phyloP scores from a whole-genome alignment of 495 filamentous ascomycete species.

The Aspergillus hancockii region DNA sequence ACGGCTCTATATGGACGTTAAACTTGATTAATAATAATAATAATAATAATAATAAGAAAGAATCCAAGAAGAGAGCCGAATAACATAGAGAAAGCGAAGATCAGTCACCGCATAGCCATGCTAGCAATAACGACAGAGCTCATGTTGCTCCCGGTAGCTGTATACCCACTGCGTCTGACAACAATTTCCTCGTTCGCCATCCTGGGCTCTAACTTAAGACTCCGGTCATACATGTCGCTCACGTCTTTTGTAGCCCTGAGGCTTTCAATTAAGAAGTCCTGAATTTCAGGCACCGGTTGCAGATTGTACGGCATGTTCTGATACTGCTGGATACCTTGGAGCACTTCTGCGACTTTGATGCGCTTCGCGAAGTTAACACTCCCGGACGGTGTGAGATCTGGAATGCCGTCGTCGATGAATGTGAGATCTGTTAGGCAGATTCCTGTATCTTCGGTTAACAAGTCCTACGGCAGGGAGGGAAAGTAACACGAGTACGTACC shows the following conservation, averaged over 20 bases:
- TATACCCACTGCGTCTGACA: constrained; percentile 35
- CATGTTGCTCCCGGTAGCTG: constrained; percentile 48
- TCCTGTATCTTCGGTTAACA: constrained; percentile 46
- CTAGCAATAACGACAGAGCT: constrained; percentile 30
- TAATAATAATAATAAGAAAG: background rate
- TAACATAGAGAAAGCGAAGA: background rate
- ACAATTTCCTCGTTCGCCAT: constrained; percentile 79
- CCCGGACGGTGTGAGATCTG: constrained; percentile 81
- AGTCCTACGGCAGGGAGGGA: constrained; percentile 4
- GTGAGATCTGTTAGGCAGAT: constrained; percentile 92
- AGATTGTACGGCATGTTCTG: constrained; percentile 86
- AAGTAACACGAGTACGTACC: constrained; percentile 52
- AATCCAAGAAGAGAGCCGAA: background rate
- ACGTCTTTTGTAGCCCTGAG: constrained; percentile 84
- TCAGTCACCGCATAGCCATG: constrained; percentile 21
- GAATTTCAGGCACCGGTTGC: constrained; percentile 79
- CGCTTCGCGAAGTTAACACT: constrained; percentile 94
- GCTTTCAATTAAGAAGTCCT: constrained; percentile 85
- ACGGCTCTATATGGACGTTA: constrained; percentile 26
- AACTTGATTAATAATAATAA: too few species aligned
- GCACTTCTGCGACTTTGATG: constrained; percentile 88
- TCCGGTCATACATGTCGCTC: constrained; percentile 92
- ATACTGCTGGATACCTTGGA: constrained; percentile 88
- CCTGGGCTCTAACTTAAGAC: constrained; percentile 79
- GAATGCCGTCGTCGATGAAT: constrained; percentile 95